Base-by-base conservation (phyloP, 1,139 yeast species). In the Nakaseomyces uthaithaninus region DNA sequence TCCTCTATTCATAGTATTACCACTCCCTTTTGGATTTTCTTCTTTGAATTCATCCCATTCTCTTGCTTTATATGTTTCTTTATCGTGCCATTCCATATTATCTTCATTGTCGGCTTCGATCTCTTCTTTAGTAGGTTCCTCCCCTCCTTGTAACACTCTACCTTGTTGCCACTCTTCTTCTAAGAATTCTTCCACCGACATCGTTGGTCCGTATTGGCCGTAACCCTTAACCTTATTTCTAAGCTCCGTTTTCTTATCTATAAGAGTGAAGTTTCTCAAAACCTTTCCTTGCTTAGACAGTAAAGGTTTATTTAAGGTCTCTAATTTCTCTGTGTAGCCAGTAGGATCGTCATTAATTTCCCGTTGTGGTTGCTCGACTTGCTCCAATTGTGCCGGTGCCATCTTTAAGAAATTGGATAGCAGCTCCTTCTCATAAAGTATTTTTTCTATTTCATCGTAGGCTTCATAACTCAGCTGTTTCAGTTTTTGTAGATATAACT, bases 11-110 rank as follows among this genome's bases (percentile, higher is more conserved):
- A 78, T 78, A 41, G 89, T 86, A 57, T 91, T 91, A 14, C 97
- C 98, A 40, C 87, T 77, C 3, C 95, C 95, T 59, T 76, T 79
- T 1, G 91, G 85, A 57, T 87, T 77, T 5, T 77, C 77, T 51
- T 91, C 99, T 39, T 78, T 79, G 71, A 93, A 91, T 47, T 83
- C 93, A 62, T 91, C 97, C 96, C 97, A 91, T 39, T 73, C 72
- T 47, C 98, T 70, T 42, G 80, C 77, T 53, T 78, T 72, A 49
- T 75, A 74, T 0, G 85, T 77, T 48, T 74, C 74, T 25, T 57
- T 56, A 48, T 78, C 80, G 18, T 66, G 69, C 48, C 64, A 69
- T 12, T 63, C 68, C 19, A 62, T 54, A 45, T 72, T 65, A 42
- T 75, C 80, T 40, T 71, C 76, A 44, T 75, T 77, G 23, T 63